These are phyloP conservation scores for Trichomonascus vanleenenianus DNA, from an alignment of 805 yeast species.

Conservation along the genomic window DNA sequence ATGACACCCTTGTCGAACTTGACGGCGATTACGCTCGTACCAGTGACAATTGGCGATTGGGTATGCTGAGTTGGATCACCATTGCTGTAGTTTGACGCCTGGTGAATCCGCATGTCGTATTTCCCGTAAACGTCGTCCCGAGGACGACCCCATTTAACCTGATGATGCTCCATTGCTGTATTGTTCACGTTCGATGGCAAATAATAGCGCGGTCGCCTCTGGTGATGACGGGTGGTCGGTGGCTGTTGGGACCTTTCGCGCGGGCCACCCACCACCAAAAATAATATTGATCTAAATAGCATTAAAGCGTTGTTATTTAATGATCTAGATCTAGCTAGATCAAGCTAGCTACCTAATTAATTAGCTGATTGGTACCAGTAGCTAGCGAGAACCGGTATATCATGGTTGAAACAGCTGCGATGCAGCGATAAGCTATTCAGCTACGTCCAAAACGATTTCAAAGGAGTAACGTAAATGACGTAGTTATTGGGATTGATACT, in stretches of 20 bases:
- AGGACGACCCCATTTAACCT: constrained; percentile 94
- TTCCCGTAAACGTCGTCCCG: constrained; percentile 71
- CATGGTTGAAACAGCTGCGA: too few relatives aligned
- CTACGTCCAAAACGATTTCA: too few relatives aligned
- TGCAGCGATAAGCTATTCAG: too few relatives aligned
- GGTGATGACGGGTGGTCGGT: background rate
- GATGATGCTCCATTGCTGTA: constrained; percentile 81
- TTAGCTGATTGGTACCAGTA: too few relatives aligned
- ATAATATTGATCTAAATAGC: too few relatives aligned
- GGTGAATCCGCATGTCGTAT: constrained; percentile 46
- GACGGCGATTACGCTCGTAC: constrained; percentile 89
- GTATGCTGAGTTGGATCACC: constrained; percentile 72
- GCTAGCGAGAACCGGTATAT: too few relatives aligned
- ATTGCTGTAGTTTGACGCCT: constrained; percentile 45
- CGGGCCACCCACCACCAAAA: background rate
- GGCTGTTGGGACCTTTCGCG: background rate
- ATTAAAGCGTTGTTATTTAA: too few relatives aligned
- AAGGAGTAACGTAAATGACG: too few relatives aligned
- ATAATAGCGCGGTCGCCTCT: background rate
- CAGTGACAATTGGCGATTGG: constrained; percentile 91
- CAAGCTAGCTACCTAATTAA: too few relatives aligned
- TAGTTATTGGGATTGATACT: too few relatives aligned
- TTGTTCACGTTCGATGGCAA: background rate
- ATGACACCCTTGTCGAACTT: constrained; percentile 87
- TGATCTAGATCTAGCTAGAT: too few relatives aligned